Base-by-base conservation (phyloP, 2,329 filamentous ascomycete genomes). In the Byssochlamys sp. region DNA sequence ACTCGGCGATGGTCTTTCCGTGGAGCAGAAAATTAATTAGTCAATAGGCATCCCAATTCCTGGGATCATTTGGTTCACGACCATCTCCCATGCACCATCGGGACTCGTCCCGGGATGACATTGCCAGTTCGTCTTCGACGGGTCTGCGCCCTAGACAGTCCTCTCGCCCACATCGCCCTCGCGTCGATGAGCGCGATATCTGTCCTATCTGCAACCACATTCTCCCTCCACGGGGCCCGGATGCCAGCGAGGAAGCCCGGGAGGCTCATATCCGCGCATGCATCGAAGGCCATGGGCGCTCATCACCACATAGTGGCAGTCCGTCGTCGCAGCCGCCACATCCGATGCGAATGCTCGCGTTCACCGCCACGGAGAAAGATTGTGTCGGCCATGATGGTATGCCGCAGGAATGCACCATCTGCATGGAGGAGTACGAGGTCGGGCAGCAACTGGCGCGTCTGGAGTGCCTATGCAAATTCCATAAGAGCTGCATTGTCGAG, bases 401-500 rank as follows among this genome's bases (percentile, higher is more conserved):
- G 50, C 63, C 73, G 55, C 78, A 80, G 49, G 84, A 86, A 65
- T 86, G 84, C 61, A 79, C 82, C 7, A 86, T 86, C 55, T 86
- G 84, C 66, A 81, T 86, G 65, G 83, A 85, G 61, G 84, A 86
- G 57, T 86, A 85, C 65, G 78, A 82, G 62, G 77, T 79, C 10
- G 83, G 83, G 0, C 80, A 83, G 64, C 74, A 78, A 62, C 75
- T 86, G 73, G 82, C 80, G 9, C 74, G 84, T 59, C 70, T 86
- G 65, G 82, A 84, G 63, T 86, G 84, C 65, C 73, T 84, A 61
- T 86, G 84, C 72, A 84, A 84, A 63, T 86, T 86, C 61, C 84
- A 86, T 67, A 78, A 80, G 69, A 69, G 70, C 53, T 86, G 84
- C 65, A 85, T 86, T 57, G 73, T 79, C 54, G 75, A 78, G 57